Conservation (phyloP, 2,329 filamentous ascomycete genomes). For the Fusarium coicis region DNA sequence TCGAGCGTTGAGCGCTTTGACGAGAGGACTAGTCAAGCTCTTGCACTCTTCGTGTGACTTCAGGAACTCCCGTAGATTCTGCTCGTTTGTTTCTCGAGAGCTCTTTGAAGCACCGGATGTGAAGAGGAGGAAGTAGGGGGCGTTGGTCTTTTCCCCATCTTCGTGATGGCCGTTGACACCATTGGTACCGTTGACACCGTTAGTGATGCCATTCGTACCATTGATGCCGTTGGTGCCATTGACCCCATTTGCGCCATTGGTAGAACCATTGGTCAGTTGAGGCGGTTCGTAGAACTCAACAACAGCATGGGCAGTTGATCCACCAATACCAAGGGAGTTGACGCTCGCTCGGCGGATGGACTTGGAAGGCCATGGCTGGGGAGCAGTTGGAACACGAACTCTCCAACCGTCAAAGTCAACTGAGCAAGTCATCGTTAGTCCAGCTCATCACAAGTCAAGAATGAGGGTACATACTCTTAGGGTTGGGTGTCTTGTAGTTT, state of each 20-base stretch:
- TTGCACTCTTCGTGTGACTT: constrained; percentile 27
- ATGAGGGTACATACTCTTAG: constrained; percentile 29
- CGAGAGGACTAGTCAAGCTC: constrained; percentile 16
- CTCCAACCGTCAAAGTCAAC: constrained; percentile 41
- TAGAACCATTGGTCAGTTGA: not conserved
- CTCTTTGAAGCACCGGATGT: constrained; percentile 31
- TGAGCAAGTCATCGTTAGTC: constrained; percentile 3
- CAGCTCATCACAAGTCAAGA: accelerated
- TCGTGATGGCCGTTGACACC: constrained; percentile 14
- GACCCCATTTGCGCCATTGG: not conserved
- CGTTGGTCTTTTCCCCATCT: not conserved
- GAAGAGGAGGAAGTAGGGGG: constrained; percentile 28
- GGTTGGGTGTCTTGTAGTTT: constrained; percentile 40
- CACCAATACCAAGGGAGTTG: constrained; percentile 55
- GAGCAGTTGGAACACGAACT: constrained; percentile 35
- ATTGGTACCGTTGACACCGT: not conserved
- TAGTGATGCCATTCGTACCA: not conserved
- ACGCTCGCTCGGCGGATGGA: constrained; percentile 45
- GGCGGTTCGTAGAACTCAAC: constrained; percentile 45
- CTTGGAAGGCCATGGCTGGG: constrained; percentile 40
- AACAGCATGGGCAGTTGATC: constrained; percentile 57
- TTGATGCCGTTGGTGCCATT: not conserved
- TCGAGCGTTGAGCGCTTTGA: constrained; percentile 34
- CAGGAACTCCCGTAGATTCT: constrained; percentile 30
- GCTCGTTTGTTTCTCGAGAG: constrained; percentile 31